A percentile compares a stretch with the other conserved stretches of the same genome.
Evolutionary conservation across 345 rosid genomes (phyloP).

Genomic region (Gossypium rotundifolium): DNA sequence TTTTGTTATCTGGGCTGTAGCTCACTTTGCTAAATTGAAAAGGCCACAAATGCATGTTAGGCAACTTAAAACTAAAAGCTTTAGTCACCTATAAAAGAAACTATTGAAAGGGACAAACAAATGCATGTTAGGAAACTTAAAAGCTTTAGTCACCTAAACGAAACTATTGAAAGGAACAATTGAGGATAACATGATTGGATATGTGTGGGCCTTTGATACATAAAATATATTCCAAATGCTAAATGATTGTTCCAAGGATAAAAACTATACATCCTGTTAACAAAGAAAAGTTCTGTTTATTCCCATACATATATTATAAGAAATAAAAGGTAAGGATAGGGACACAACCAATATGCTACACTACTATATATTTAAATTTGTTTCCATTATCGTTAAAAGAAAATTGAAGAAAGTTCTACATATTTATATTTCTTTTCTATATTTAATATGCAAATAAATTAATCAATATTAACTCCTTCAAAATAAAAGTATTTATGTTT

Average conservation of each 20-base stretch:
- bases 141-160: background rate
- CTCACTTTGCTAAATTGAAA: constrained; percentile 17
- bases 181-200: constrained; percentile 23
- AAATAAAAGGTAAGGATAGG: background rate
- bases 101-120: background rate
- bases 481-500: no score
- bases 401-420: background rate
- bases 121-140: constrained; percentile 18
- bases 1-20: no score
- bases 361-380: background rate
- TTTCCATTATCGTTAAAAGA: background rate
- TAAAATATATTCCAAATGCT: constrained; percentile 20
- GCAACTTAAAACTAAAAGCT: constrained; percentile 11
- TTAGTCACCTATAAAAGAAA: background rate
- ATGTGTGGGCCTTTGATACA: constrained; percentile 28
- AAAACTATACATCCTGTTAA: constrained; percentile 1
- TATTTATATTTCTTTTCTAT: background rate
- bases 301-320: background rate
- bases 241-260: constrained; percentile 27
- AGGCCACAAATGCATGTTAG: constrained; percentile 18
- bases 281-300: background rate
- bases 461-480: no score
- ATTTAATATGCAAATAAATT: background rate
- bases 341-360: background rate
- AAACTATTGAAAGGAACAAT: background rate